Conservation (phyloP, 2,329 filamentous ascomycete species). For the Colletotrichum chrysophilum region DNA sequence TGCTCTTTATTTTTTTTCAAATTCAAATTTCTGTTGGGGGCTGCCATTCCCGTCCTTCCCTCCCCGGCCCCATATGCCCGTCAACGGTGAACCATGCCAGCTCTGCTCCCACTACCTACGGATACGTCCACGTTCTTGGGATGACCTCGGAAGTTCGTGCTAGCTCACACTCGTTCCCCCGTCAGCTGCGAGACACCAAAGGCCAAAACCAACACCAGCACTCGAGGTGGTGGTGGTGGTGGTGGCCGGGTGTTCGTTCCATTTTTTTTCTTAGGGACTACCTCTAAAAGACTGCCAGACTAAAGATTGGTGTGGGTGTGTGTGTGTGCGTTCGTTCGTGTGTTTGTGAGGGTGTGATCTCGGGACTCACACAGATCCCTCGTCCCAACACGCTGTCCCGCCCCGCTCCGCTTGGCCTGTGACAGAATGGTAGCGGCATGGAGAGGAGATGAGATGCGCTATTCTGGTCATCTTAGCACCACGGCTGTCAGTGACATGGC, state of each 20-base stretch:
- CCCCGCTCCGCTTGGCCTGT: conserved; percentile 14
- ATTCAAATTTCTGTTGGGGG: background rate
- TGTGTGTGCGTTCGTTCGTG: background rate
- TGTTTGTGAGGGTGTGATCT: background rate
- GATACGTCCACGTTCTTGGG: background rate
- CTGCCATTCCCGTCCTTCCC: background rate
- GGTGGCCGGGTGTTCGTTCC: background rate
- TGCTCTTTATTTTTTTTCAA: background rate
- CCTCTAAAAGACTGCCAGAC: background rate
- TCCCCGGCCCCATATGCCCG: background rate
- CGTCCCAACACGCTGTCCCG: conserved; percentile 4
- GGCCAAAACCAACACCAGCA: background rate
- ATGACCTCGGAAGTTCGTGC: background rate
- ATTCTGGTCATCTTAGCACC: conserved; percentile 11
- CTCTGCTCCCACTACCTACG: background rate
- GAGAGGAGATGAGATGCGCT: conserved; percentile 14
- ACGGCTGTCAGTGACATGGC: background rate
- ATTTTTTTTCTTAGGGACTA: background rate
- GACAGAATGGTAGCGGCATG: background rate
- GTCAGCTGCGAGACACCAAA: conserved; percentile 1
- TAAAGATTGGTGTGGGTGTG: background rate
- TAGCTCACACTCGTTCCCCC: background rate
- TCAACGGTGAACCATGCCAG: background rate
- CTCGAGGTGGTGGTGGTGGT: background rate
- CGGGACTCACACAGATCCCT: conserved; percentile 4